A percentile compares a stretch with the other conserved stretches of the same genome.
Evolutionary conservation across 768 basidiomycete species (phyloP).

Genomic region (Boletus rufocinnamomeus): DNA sequence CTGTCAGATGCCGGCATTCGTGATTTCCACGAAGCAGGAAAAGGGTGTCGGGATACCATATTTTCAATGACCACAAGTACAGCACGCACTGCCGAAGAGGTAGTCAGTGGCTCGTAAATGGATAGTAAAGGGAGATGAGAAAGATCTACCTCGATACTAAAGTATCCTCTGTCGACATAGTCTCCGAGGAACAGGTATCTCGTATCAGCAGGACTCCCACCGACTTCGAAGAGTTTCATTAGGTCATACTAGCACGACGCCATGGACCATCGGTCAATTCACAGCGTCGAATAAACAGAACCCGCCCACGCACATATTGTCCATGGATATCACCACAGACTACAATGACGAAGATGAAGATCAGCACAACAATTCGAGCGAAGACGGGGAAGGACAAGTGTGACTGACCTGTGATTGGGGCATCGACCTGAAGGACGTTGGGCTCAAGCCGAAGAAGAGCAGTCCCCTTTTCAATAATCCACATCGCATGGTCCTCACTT

Average conservation of each 20-base stretch:
- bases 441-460: constrained; percentile 82
- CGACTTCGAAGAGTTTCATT: constrained; percentile 95
- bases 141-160: constrained; percentile 78
- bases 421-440: constrained; percentile 92
- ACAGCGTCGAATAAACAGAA: constrained; percentile 10
- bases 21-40: constrained; percentile 98
- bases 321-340: constrained; percentile 99
- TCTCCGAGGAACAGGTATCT: constrained; percentile 92
- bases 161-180: constrained; percentile 92
- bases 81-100: constrained; percentile 74
- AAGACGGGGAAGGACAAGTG: neutral
- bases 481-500: constrained; percentile 93
- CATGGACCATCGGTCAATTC: constrained; percentile 18
- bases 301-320: constrained; percentile 78
- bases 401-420: constrained; percentile 87
- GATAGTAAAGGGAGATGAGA: too few species aligned
- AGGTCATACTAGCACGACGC: constrained; percentile 68
- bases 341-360: constrained; percentile 32
- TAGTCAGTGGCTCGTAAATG: constrained; percentile 1
- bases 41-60: constrained; percentile 97
- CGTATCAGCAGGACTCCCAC: constrained; percentile 92
- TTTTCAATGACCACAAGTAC: constrained; percentile 97
- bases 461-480: constrained; percentile 87
- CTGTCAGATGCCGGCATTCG: constrained; percentile 97
- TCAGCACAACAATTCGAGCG: neutral